phyloP scores from a whole-genome alignment of 768 basidiomycete genomes.

The Leccinum sublutescens region DNA sequence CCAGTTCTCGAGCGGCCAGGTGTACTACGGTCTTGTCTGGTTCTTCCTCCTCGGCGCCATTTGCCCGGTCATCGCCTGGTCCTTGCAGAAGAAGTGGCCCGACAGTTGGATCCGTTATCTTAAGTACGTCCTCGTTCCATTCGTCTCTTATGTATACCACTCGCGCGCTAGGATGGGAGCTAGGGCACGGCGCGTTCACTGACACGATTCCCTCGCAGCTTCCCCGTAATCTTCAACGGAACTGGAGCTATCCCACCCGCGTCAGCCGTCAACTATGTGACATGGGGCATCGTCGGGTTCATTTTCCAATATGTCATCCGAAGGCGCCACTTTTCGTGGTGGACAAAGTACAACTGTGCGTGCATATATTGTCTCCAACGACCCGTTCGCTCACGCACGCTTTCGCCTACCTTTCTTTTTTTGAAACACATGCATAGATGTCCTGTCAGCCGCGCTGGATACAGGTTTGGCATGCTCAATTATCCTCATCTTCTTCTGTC shows the following conservation, averaged over 20 bases:
- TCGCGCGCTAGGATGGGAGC: not conserved
- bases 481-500: slow-evolving; percentile 56
- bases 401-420: not conserved
- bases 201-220: slow-evolving; percentile 26
- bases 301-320: slow-evolving; percentile 65
- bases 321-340: slow-evolving; percentile 64
- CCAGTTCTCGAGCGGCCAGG: slow-evolving; percentile 66
- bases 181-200: not conserved
- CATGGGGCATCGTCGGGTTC: slow-evolving; percentile 66
- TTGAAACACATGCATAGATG: slow-evolving; percentile 36
- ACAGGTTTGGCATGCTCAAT: slow-evolving; percentile 63
- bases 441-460: slow-evolving; percentile 70
- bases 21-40: slow-evolving; percentile 61
- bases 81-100: slow-evolving; percentile 58
- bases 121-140: slow-evolving; percentile 44
- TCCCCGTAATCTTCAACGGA: slow-evolving; percentile 55
- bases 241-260: slow-evolving; percentile 65
- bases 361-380: not conserved
- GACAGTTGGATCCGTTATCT: slow-evolving; percentile 61
- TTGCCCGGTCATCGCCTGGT: slow-evolving; percentile 55
- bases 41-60: slow-evolving; percentile 80
- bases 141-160: not conserved
- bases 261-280: slow-evolving; percentile 61
- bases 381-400: slow-evolving; percentile 6
- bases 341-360: slow-evolving; percentile 52